A percentile compares a stretch with the other conserved stretches of the same genome.
Conservation (phyloP, 2,329 filamentous ascomycete genomes). For the Dothidotthia symphoricarpi region DNA sequence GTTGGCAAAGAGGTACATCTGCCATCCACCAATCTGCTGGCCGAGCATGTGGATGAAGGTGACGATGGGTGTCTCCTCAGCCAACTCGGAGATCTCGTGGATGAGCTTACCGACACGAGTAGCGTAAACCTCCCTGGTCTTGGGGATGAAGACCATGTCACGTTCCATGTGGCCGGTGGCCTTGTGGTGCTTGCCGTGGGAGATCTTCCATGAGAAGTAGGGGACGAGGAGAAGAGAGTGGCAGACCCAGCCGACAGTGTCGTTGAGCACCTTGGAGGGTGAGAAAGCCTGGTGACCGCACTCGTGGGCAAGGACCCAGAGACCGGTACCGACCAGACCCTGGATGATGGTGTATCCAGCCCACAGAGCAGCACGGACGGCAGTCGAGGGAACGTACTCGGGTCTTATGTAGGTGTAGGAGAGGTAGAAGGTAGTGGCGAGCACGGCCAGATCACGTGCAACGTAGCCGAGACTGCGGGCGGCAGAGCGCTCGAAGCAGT, state of each 20-base stretch:
- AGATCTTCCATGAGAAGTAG: conserved; percentile 99
- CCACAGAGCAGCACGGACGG: conserved; percentile 65
- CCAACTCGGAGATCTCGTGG: conserved; percentile 83
- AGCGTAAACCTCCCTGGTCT: conserved; percentile 80
- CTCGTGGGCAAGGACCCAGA: conserved; percentile 97
- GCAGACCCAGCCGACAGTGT: conserved; percentile 85
- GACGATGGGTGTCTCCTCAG: conserved; percentile 88
- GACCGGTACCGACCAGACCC: conserved; percentile 86
- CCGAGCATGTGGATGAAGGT: conserved; percentile 71
- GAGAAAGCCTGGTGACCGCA: conserved; percentile 98
- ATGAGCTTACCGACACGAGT: conserved; percentile 68
- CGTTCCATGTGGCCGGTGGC: conserved; percentile 94
- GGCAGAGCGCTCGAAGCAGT: conserved; percentile 90
- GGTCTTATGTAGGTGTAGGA: conserved; percentile 90
- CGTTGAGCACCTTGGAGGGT: conserved; percentile 84
- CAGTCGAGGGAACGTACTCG: conserved; percentile 70
- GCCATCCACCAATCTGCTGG: conserved; percentile 93
- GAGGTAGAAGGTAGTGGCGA: conserved; percentile 77
- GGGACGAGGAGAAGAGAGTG: conserved; percentile 89
- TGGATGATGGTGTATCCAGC: conserved; percentile 75
- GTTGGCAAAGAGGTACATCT: conserved; percentile 85
- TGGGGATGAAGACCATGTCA: conserved; percentile 98
- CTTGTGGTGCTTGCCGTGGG: conserved; percentile 99
- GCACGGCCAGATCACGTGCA: conserved; percentile 69
- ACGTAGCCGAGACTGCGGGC: conserved; percentile 77